Base-by-base conservation (phyloP, 371 early-diverging fungal genomes). In the Phascolomyces articulosus region DNA sequence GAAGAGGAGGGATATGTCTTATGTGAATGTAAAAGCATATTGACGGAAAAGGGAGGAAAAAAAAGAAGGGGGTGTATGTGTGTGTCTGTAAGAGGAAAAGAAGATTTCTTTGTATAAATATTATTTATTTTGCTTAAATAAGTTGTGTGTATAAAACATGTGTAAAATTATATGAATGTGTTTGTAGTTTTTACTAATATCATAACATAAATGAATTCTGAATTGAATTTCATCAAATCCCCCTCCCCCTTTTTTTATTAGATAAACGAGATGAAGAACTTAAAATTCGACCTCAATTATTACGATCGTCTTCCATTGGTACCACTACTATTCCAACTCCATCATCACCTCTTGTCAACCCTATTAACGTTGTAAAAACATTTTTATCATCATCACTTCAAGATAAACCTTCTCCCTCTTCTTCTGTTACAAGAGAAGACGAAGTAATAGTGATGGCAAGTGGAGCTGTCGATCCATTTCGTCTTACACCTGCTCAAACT, bases 401-500 rank as follows among this genome's bases (percentile, higher is more conserved):
- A 16, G 47, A 47, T 16, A 47, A 20, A 20, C 47, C 8, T 6
- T 34, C 34, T 34, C 9, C 23, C 11, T 54, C n/a, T 29, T 54
- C 54, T 8, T 54, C 54, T 34, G 6, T 34, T 34, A 9, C 34
- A 9, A 41, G 54, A 54, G 51, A 55, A 48, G 66, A 66, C 34
- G 62, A 62, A n/a, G 21, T 62, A 20, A 26, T 66, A 24, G 31
- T 66, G 15, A 47, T 61, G 55, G 60, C 66, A 13, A 66, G 53
- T n/a, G 58, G 63, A 10, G 54, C 57, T 29, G 54, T 73, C 29
- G 73, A 73, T 60, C 70, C 73, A 16, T 40, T 57, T 10, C 64
- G 62, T 29, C 49, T 73, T 15, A 66, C 63, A 13, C 58, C 60
- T 20, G 74, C 66, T 2, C 73, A 78, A 40, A 65, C 71, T 16